Evolutionary conservation across 1,284 basidiomycete species (phyloP).

Genomic region (Meira miltonrushii): DNA sequence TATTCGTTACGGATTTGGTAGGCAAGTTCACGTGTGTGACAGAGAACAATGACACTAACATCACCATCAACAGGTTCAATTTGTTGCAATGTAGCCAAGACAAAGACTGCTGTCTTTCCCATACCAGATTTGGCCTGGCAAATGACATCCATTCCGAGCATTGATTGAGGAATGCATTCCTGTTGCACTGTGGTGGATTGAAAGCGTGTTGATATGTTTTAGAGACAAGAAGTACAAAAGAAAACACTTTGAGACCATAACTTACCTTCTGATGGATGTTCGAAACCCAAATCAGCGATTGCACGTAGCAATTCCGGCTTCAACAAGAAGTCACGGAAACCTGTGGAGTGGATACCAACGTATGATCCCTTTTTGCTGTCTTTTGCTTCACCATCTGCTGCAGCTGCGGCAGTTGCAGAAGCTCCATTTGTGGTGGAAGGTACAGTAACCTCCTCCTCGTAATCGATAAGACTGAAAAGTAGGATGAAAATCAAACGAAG

Average conservation of each 20-base stretch:
- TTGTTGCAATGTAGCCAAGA: constrained; percentile 94
- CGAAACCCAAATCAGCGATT: constrained; percentile 97
- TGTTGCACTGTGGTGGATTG: constrained; percentile 75
- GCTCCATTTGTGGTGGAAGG: constrained; percentile 40
- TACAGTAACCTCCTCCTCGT: constrained; percentile 49
- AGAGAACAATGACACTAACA: constrained; percentile 93
- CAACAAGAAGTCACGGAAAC: constrained; percentile 74
- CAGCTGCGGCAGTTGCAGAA: constrained; percentile 25
- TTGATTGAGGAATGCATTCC: constrained; percentile 99
- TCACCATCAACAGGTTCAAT: constrained; percentile 97
- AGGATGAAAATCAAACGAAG: constrained; percentile 2
- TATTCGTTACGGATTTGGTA: constrained; percentile 99
- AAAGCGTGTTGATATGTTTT: not conserved
- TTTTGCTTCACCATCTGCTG: constrained; percentile 32
- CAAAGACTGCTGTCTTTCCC: constrained; percentile 99
- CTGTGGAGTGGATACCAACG: constrained; percentile 52
- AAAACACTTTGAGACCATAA: constrained; percentile 12
- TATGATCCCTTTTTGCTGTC: constrained; percentile 52
- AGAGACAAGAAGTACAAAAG: not conserved
- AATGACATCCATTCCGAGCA: constrained; percentile 97
- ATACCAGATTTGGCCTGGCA: constrained; percentile 99
- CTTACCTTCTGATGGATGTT: constrained; percentile 97
- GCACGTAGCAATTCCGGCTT: constrained; percentile 95
- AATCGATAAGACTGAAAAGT: constrained; percentile 50
- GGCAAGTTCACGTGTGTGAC: constrained; percentile 97